Base-by-base conservation (phyloP, 768 basidiomycete genomes). In the Lactarius quietus region DNA sequence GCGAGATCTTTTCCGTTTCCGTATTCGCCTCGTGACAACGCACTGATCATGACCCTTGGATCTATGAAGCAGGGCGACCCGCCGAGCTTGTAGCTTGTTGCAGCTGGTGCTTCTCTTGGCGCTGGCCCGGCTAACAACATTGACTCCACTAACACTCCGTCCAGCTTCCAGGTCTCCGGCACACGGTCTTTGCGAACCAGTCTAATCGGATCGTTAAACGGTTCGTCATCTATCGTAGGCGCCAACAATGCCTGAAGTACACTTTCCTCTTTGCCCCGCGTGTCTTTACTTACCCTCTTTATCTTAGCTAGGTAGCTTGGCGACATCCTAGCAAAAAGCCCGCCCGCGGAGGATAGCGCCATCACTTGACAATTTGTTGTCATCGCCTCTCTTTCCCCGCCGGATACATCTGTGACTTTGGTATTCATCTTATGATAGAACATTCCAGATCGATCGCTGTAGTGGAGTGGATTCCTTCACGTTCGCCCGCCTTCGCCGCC, bases 21-120 rank as follows among this genome's bases (percentile, higher is more conserved):
- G 29, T 26, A 12, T 38, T 9, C 33, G 1, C 48, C 48, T 26
- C 48, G 48, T 51, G 48, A 51, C 48, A 51, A 17, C 5, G 26
- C 48, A 14, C 31, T 61, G 64, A 43, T 29, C 59, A 29, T 23
- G 9, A n/a, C n/a, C 43, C 7, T 43, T 43, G 43, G 43, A 45
- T 45, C 43, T 23, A 39, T 23, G 23, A 26, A 26, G 45, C 43
- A 45, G 43, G 12, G 48, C 48, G 48, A 51, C 48, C n/a, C 36
- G 48, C 45, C 28, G 29, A 61, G 61, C 48, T 66, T 66, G 65
- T 62, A 66, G 61, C 41, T 66, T 62, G 61, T 58, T 53, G 41
- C 52, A 8, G 33, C 33, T 62, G 61, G 29, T 53, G 39, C 57
- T 45, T 45, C 39, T 58, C 33, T 62, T 48, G 65, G 65, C 65